Evolutionary conservation across 306 rosid species (phyloP).

Genomic region (Pueraria montana): DNA sequence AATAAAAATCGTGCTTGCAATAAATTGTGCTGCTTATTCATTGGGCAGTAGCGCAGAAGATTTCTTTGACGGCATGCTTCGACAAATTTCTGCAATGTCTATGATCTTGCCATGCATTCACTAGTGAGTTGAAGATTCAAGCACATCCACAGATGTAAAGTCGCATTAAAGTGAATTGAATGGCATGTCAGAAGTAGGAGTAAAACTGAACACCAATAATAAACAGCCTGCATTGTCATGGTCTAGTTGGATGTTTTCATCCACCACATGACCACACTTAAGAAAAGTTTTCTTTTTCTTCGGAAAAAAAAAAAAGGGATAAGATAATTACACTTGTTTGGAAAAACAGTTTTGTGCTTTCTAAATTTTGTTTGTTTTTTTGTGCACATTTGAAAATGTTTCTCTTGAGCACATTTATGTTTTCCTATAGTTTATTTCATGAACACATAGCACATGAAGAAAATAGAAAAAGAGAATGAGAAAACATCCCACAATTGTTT

Average conservation of each 20-base stretch:
- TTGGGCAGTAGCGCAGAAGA: background rate
- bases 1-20: background rate
- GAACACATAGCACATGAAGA: too few species aligned
- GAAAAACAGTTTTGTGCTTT: background rate
- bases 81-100: background rate
- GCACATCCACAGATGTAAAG: conserved; percentile 3
- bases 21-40: background rate
- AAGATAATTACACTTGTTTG: background rate
- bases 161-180: conserved; percentile 40
- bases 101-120: conserved; percentile 11
- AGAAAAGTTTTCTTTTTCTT: background rate
- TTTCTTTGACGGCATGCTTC: background rate
- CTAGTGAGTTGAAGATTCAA: background rate
- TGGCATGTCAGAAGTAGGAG: conserved; percentile 28
- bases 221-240: background rate
- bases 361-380: too few species aligned
- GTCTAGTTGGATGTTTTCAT: conserved; percentile 26
- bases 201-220: background rate
- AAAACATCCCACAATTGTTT: too few species aligned
- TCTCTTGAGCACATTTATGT: too few species aligned
- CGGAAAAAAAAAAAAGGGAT: background rate
- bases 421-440: too few species aligned
- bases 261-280: conserved; percentile 7
- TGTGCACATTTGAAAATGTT: too few species aligned
- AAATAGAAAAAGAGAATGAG: too few species aligned